A percentile compares a stretch with the other conserved stretches of the same genome.
These are phyloP conservation scores for Salicornia ramosissima DNA, from an alignment of 148 eudicot species.

Conservation along the genomic window DNA sequence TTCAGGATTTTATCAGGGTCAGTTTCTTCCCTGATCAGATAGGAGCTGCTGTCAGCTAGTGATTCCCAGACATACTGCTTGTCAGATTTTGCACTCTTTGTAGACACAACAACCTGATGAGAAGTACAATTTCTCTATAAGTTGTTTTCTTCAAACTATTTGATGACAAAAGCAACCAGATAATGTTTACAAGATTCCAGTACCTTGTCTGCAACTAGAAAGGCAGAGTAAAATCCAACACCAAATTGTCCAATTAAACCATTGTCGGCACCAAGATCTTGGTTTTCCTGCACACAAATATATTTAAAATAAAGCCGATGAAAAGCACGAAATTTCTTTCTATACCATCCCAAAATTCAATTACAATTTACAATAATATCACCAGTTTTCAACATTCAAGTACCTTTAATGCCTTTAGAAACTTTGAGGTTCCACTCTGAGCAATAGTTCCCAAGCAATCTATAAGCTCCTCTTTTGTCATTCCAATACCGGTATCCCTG, in stretches of 20 bases:
- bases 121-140: not conserved
- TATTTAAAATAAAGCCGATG: conserved; percentile 13
- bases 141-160: not conserved
- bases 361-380: not conserved
- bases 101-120: conserved; percentile 77
- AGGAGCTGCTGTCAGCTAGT: conserved; percentile 83
- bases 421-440: conserved; percentile 97
- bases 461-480: conserved; percentile 96
- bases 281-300: conserved; percentile 58
- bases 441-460: conserved; percentile 99
- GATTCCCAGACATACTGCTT: conserved; percentile 95
- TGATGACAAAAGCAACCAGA: not conserved
- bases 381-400: not conserved
- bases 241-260: conserved; percentile 98
- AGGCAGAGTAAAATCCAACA: conserved; percentile 98
- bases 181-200: not conserved
- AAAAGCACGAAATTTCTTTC: not conserved
- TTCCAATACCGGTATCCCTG: conserved; percentile 96
- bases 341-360: not conserved
- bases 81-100: conserved; percentile 92
- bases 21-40: conserved; percentile 79
- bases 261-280: conserved; percentile 84
- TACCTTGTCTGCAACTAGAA: conserved; percentile 96
- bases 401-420: conserved; percentile 87
- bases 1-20: conserved; percentile 70